A percentile compares a stretch with the other conserved stretches of the same genome.
Evolutionary conservation across 148 eudicot species (phyloP).

Genomic region (Selenicereus undatus): DNA sequence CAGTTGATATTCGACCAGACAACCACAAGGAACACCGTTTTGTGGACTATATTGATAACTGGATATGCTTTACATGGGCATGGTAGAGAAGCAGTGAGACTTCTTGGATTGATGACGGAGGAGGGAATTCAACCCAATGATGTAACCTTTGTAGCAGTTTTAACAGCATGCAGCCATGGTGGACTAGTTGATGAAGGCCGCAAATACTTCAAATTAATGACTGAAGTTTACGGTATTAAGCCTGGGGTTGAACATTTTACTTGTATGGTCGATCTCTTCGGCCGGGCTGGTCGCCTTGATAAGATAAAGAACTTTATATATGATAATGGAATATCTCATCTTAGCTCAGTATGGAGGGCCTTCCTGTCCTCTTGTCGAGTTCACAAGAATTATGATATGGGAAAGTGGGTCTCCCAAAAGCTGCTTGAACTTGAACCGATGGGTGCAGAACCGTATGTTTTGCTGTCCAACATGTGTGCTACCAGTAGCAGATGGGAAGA

Average conservation of each 20-base stretch:
- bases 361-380: constrained; percentile 72
- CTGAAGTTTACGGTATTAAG: constrained; percentile 43
- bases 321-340: constrained; percentile 45
- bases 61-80: constrained; percentile 62
- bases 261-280: constrained; percentile 85
- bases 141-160: constrained; percentile 57
- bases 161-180: constrained; percentile 70
- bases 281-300: constrained; percentile 64
- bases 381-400: constrained; percentile 68
- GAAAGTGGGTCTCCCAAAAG: constrained; percentile 58
- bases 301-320: constrained; percentile 58
- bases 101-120: constrained; percentile 53
- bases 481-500: constrained; percentile 65
- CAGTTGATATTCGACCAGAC: constrained; percentile 40
- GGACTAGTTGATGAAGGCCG: constrained; percentile 72
- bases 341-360: constrained; percentile 71
- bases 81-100: constrained; percentile 53
- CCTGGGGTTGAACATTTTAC: constrained; percentile 68
- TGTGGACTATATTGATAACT: constrained; percentile 71
- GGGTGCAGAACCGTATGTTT: constrained; percentile 56
- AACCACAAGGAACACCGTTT: constrained; percentile 44
- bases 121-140: constrained; percentile 65
- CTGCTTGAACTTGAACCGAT: constrained; percentile 60
- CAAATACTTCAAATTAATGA: constrained; percentile 57
- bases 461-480: constrained; percentile 63